Evolutionary conservation across 176 grass and related monocot species (phyloP).

Genomic region (sorghum (Sorghum bicolor)): DNA sequence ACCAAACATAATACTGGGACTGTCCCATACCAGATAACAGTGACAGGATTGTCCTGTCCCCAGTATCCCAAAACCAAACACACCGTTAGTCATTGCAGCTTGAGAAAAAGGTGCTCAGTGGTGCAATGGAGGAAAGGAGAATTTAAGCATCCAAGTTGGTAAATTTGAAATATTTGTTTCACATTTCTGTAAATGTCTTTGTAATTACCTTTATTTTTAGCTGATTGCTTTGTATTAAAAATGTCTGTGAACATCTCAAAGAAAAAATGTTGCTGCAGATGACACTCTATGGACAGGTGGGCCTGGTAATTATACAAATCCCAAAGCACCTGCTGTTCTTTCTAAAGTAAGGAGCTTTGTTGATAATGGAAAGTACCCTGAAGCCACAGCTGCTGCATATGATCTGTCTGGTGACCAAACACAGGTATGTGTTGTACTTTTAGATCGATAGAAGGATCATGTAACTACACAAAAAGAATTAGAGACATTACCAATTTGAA

Average conservation of each 20-base stretch:
- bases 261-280: conserved; percentile 46
- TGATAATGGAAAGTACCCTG: conserved; percentile 63
- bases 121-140: not conserved
- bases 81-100: not conserved
- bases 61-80: not conserved
- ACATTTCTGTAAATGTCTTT: not conserved
- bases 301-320: conserved; percentile 81
- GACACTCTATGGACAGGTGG: conserved; percentile 93
- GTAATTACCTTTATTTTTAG: not conserved
- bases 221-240: conserved; percentile 29
- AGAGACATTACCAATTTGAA: not conserved
- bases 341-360: conserved; percentile 80
- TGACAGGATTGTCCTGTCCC: no score
- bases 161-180: conserved; percentile 1
- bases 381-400: conserved; percentile 66
- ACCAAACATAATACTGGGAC: no score
- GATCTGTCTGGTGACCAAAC: conserved; percentile 50
- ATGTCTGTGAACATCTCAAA: conserved; percentile 10
- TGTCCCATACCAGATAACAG: no score
- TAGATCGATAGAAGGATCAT: conserved; percentile 9
- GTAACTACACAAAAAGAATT: not conserved
- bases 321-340: conserved; percentile 62
- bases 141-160: not conserved
- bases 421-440: conserved; percentile 48
- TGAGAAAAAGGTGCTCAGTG: not conserved